Percentiles rank a stretch among this genome's conserved stretches.
These are phyloP conservation scores for Eucommia ulmoides DNA, from an alignment of 257 asterid species.

Conservation along the genomic window DNA sequence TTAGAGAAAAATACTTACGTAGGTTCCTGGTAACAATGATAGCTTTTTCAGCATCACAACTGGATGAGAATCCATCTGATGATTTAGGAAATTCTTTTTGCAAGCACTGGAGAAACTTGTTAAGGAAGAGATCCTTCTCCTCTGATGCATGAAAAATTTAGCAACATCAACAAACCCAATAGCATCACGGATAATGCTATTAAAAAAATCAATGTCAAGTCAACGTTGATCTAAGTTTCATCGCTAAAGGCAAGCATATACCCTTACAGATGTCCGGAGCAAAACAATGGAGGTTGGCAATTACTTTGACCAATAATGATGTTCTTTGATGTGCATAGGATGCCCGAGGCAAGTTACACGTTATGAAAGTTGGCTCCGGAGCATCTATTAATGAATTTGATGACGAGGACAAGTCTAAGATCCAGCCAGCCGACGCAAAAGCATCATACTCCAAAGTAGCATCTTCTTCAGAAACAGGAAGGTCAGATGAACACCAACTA, in stretches of 20 bases:
- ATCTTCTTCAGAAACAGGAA: slow-evolving; percentile 73
- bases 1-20: slow-evolving; percentile 25
- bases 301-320: slow-evolving; percentile 80
- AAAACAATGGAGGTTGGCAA: slow-evolving; percentile 95
- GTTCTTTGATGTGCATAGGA: slow-evolving; percentile 86
- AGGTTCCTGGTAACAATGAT: slow-evolving; percentile 49
- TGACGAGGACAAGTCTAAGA: slow-evolving; percentile 19
- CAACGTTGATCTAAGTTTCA: too few relatives aligned
- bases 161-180: slow-evolving; percentile 6
- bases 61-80: slow-evolving; percentile 29
- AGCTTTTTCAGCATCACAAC: slow-evolving; percentile 40
- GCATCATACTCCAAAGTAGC: slow-evolving; percentile 63
- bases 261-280: slow-evolving; percentile 93
- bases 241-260: too few relatives aligned
- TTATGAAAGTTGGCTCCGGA: slow-evolving; percentile 19
- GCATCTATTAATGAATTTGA: slow-evolving; percentile 10
- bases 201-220: slow-evolving; percentile 8
- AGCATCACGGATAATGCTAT: slow-evolving; percentile 5
- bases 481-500: slow-evolving; percentile 90
- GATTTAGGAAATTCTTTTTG: slow-evolving; percentile 37
- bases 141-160: slow-evolving; percentile 37
- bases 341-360: slow-evolving; percentile 48
- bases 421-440: slow-evolving; percentile 29
- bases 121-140: slow-evolving; percentile 91
- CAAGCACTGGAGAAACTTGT: slow-evolving; percentile 59